A percentile compares a stretch with the other conserved stretches of the same genome.
Evolutionary conservation across 768 basidiomycete species (phyloP).

Genomic region (Punctularia strigosozonata): DNA sequence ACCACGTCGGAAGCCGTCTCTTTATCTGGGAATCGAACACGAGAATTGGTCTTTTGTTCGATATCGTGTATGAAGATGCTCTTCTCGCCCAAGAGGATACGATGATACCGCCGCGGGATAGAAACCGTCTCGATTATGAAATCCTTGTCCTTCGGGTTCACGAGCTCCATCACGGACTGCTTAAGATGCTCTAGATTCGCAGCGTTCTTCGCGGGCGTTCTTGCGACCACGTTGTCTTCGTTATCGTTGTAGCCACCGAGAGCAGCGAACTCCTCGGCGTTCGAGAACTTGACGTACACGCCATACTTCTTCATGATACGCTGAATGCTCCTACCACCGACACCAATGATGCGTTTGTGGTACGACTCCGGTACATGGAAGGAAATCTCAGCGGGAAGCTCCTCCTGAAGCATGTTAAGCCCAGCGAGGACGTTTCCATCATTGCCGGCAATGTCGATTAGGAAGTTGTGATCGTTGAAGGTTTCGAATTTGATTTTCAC

Average conservation of each 20-base stretch:
- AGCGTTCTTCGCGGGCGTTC: slow-evolving; percentile 96
- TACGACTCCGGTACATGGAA: slow-evolving; percentile 98
- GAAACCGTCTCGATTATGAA: slow-evolving; percentile 89
- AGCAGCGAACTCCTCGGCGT: slow-evolving; percentile 92
- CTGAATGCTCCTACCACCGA: slow-evolving; percentile 95
- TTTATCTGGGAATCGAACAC: slow-evolving; percentile 86
- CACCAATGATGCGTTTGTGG: slow-evolving; percentile 98
- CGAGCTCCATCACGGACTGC: slow-evolving; percentile 94
- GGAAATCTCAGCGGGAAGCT: slow-evolving; percentile 95
- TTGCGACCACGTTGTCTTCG: slow-evolving; percentile 97
- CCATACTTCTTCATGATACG: slow-evolving; percentile 99
- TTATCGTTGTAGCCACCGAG: slow-evolving; percentile 94
- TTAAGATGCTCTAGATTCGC: slow-evolving; percentile 91
- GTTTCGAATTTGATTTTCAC: slow-evolving; percentile 99
- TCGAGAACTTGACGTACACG: slow-evolving; percentile 99
- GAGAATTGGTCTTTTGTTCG: slow-evolving; percentile 91
- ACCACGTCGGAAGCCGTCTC: slow-evolving; percentile 91
- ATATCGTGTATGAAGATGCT: slow-evolving; percentile 96
- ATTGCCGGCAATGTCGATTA: slow-evolving; percentile 83
- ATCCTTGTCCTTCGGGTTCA: slow-evolving; percentile 98
- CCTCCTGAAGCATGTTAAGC: slow-evolving; percentile 84
- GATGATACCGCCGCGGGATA: slow-evolving; percentile 91
- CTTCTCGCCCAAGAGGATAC: slow-evolving; percentile 91
- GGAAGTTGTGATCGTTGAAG: slow-evolving; percentile 91
- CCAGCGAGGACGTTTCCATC: slow-evolving; percentile 82